Base-by-base conservation (phyloP, 1,139 yeast species). In the Pneumocystis jirovecii region DNA sequence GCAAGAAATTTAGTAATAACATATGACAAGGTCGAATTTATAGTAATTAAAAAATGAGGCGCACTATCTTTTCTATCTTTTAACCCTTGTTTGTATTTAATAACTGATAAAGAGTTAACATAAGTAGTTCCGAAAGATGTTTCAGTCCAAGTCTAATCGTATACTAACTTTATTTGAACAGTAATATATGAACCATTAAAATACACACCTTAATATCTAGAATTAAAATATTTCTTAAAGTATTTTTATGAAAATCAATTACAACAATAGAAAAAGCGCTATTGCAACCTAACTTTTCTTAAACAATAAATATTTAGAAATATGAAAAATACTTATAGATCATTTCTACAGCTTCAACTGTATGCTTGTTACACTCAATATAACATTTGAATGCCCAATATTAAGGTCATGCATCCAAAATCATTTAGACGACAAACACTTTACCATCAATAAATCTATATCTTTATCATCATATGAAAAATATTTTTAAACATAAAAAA, bases 61-160 rank as follows among this genome's bases (percentile, higher is more conserved):
- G 86, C 91, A 63, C 95, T 91, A 77, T 93, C 98, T 76, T 91
- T 90, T 65, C 96, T 96, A 73, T 90, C 93, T 73, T 86, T 95
- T 44, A 93, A 81, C 19, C 97, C 98, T 72, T 96, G 85, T 69
- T 86, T 86, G 71, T 88, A 86, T 69, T 93, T 81, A 69, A 91
- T 90, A 69, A 89, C 87, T 45, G 95, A 85, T 68, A 93, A 84
- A 73, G 91, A 93, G 75, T 88, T 93, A 72, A 89, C 81, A 74
- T 96, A 95, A 8, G 95, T 81, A 73, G 87, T 85, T 72, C 86
- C 86, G 67, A 93, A 69, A 89, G 78, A 74, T 90, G 91, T 57
- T 80, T 88, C 44, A 95, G 19, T 85, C 69, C 87, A 85, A 29
- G 96, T 86, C 15, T 40, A 40, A 40, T 40, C 60, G 93, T 89